Base-by-base conservation (phyloP, 2,329 filamentous ascomycete genomes). In the Pyricularia pennisetigena region DNA sequence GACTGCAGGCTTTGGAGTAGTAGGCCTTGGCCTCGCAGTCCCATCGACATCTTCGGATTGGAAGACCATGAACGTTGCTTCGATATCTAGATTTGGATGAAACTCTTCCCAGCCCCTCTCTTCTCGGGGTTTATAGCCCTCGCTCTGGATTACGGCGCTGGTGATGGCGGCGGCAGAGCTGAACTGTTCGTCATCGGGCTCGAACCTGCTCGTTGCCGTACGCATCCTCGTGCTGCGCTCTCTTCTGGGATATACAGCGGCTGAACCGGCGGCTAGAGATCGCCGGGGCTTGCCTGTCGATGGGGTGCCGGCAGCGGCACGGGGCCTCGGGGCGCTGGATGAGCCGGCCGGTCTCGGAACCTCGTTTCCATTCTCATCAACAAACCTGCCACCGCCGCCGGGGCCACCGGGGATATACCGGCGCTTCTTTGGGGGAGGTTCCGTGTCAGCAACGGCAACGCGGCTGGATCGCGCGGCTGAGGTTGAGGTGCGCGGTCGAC, bases 101-200 rank as follows among this genome's bases (percentile, higher is more conserved):
- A 98, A 98, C 77, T 99, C 95, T 75, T 97, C 94, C 93, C 94
- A 99, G 67, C 93, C 92, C 71, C 94, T 89, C 81, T 99, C 95
- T 79, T 99, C 95, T 75, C 95, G 86, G 35, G 95, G 95, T 77
- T 99, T 99, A 80, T 98, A 98, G 66, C 94, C 94, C 81, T 98
- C 95, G 74, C 89, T 94, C 76, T 97, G 93, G 72, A 93, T 92
- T 69, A 95, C 90, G 4, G 91, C 90, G 6, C 93, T 93, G 66
- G 94, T 92, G 28, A 94, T 92, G 30, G 93, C 93, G 14, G 94
- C 93, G n/a, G 90, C 93, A 64, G 92, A 94, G 73, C 90, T 93
- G 78, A 91, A 96, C 72, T 91, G 86, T 76, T 91, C 91, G 72
- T 82, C 84, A 71, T 86, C 85, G 70, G 81, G 80, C 68, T 82